Percentiles rank a stretch among this genome's conserved stretches.
Conservation (phyloP, 495 filamentous ascomycete genomes). For the Bryoglossum gracile region DNA sequence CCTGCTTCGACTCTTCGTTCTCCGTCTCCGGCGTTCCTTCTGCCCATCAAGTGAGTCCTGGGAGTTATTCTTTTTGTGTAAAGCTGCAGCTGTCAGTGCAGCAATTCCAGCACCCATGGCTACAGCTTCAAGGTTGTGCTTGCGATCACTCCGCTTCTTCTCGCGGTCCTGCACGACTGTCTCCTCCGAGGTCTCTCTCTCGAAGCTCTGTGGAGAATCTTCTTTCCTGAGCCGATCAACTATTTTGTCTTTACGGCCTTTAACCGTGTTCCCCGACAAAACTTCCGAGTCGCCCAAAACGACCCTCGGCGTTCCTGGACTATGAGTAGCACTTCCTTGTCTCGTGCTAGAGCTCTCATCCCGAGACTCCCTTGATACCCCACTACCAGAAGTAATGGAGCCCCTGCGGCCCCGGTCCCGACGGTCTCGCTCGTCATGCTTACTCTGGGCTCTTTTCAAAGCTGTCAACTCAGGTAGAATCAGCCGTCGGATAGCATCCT, state of each 20-base stretch:
- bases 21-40: slow-evolving; percentile 39
- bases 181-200: slow-evolving; percentile 29
- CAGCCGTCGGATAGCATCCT: slow-evolving; percentile 87
- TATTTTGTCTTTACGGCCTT: slow-evolving; percentile 43
- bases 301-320: slow-evolving; percentile 55
- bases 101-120: slow-evolving; percentile 47
- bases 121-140: slow-evolving; percentile 43
- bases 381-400: slow-evolving; percentile 53
- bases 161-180: slow-evolving; percentile 44
- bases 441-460: slow-evolving; percentile 79
- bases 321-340: slow-evolving; percentile 61
- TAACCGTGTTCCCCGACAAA: slow-evolving; percentile 47
- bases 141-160: slow-evolving; percentile 52
- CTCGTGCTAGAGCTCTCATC: slow-evolving; percentile 34
- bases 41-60: slow-evolving; percentile 47
- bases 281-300: slow-evolving; percentile 55
- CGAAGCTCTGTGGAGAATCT: slow-evolving; percentile 22
- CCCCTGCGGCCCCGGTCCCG: slow-evolving; percentile 57
- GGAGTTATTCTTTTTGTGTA: slow-evolving; percentile 61
- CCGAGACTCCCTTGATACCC: slow-evolving; percentile 52
- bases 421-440: slow-evolving; percentile 38
- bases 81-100: slow-evolving; percentile 54
- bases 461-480: slow-evolving; percentile 89
- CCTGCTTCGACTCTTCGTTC: slow-evolving; percentile 46
- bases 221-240: slow-evolving; percentile 33